Base-by-base conservation (phyloP, 2,329 filamentous ascomycete species). In the Penicillium verrucosum region DNA sequence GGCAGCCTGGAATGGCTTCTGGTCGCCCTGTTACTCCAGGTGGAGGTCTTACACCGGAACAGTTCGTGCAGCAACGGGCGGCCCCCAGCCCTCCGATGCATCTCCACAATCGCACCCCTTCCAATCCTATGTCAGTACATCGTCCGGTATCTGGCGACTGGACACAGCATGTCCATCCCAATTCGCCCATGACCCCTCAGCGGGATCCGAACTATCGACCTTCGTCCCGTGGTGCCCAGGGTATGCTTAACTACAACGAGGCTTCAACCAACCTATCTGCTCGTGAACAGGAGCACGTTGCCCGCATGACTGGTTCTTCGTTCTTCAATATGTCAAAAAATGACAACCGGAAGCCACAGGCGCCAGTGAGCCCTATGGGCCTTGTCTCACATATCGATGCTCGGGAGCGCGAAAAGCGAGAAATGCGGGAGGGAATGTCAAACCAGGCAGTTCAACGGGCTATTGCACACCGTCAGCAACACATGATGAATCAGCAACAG, bases 231-330 rank as follows among this genome's bases (percentile, higher is more conserved):
- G 83, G 84, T 11, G 80, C 86, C 10, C 80, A 77, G 40, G 71
- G 74, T 4, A 69, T 82, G 55, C 73, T 88, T 30, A 75, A 77
- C 45, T 71, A 75, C 27, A 78, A 78, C 47, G 80, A 85, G 61
- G 75, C 82, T 25, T 80, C 82, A 9, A 75, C 78, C 0, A 83
- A 87, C 56, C 80, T 96, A n/a, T 92, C 89, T 21, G 92, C 92
- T 18, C 85, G 89, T 16, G 92, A 96, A 73, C 92, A 95, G 71
- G 90, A 95, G 74, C 88, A 95, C 64, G 83, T 96, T n/a, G 89
- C 92, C 10, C 85, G 89, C 37, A 81, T 90, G 64, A 96, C 91
- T 0, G 89, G 89, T 1, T 86, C 85, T 0, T 89, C 92, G 0
- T 78, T 96, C 48, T 83, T 95, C 65, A 85, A 83, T 57, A 78